phyloP scores from a whole-genome alignment of 2,329 filamentous ascomycete species.

The Aspergillus sojae region DNA sequence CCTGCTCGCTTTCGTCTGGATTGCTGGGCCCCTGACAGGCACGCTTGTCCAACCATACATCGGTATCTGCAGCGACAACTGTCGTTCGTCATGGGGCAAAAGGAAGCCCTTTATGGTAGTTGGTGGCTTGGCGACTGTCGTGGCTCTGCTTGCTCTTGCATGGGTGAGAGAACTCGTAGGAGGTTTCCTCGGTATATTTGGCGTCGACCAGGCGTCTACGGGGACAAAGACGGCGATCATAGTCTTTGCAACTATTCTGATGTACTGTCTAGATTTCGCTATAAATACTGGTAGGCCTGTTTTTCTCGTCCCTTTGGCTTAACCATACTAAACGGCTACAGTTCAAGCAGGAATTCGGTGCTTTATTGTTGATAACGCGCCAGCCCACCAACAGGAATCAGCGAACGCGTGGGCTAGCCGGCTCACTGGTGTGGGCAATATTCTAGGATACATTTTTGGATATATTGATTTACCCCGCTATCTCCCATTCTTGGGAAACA shows the following conservation, averaged over 20 bases:
- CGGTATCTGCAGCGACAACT: constrained; percentile 79
- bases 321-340: constrained; percentile 28
- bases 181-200: constrained; percentile 69
- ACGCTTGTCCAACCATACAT: constrained; percentile 81
- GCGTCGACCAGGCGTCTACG: constrained; percentile 65
- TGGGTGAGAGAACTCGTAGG: constrained; percentile 75
- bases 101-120: constrained; percentile 79
- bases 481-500: constrained; percentile 79
- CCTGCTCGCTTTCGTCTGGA: constrained; percentile 81
- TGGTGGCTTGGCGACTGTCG: constrained; percentile 67
- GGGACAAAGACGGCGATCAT: constrained; percentile 70
- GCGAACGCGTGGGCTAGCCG: constrained; percentile 95
- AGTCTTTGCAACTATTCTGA: constrained; percentile 77
- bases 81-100: constrained; percentile 73
- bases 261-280: constrained; percentile 90
- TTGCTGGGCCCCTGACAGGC: constrained; percentile 77
- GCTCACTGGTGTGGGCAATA: constrained; percentile 84
- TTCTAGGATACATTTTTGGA: constrained; percentile 84
- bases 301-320: constrained; percentile 17
- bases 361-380: constrained; percentile 91
- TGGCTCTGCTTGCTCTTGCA: constrained; percentile 69
- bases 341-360: constrained; percentile 90
- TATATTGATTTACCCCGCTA: constrained; percentile 76
- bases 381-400: constrained; percentile 87
- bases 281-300: constrained; percentile 76